Percentiles rank a stretch among this genome's conserved stretches.
Conservation (phyloP, 768 basidiomycete genomes). For the Tremella fuciformis region DNA sequence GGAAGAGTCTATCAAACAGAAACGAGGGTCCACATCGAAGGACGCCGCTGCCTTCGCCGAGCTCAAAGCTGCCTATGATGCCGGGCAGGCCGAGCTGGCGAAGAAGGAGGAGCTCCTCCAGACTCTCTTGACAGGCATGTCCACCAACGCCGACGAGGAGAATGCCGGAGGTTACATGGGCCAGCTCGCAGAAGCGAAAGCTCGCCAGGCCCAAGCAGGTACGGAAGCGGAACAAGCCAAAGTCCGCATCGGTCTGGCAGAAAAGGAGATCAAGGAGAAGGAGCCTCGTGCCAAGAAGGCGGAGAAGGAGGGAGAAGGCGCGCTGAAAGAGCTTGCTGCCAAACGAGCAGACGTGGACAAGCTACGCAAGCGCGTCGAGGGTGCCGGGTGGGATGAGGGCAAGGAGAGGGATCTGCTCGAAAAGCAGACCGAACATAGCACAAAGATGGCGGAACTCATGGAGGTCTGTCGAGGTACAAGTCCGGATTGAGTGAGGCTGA, state of each 20-base stretch:
- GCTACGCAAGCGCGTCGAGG: constrained; percentile 58
- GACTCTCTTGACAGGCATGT: constrained; percentile 83
- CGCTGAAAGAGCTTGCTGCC: constrained; percentile 64
- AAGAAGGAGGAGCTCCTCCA: constrained; percentile 90
- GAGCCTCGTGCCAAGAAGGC: constrained; percentile 77
- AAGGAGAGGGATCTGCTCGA: constrained; percentile 64
- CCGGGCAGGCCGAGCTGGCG: constrained; percentile 61
- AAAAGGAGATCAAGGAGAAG: constrained; percentile 74
- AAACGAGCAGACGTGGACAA: constrained; percentile 57
- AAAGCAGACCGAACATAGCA: constrained; percentile 59
- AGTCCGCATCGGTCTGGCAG: constrained; percentile 68
- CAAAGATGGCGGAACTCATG: constrained; percentile 59
- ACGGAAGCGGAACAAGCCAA: constrained; percentile 82
- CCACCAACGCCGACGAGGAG: constrained; percentile 63
- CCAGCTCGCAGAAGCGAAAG: constrained; percentile 81
- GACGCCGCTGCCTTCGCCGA: constrained; percentile 60
- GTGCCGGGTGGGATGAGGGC: constrained; percentile 72
- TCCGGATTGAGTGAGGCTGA: constrained; percentile 4
- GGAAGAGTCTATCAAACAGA: constrained; percentile 60
- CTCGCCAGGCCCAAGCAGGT: constrained; percentile 67
- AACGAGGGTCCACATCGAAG: constrained; percentile 61
- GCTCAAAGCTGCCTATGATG: constrained; percentile 68
- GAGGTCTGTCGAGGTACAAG: constrained; percentile 60
- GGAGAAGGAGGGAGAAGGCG: constrained; percentile 76
- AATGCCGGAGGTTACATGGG: constrained; percentile 90